Evolutionary conservation across 2,329 filamentous ascomycete species (phyloP), one percentile per base, ranked within the genome.

Genomic region (Botryotinia narcissicola): DNA sequence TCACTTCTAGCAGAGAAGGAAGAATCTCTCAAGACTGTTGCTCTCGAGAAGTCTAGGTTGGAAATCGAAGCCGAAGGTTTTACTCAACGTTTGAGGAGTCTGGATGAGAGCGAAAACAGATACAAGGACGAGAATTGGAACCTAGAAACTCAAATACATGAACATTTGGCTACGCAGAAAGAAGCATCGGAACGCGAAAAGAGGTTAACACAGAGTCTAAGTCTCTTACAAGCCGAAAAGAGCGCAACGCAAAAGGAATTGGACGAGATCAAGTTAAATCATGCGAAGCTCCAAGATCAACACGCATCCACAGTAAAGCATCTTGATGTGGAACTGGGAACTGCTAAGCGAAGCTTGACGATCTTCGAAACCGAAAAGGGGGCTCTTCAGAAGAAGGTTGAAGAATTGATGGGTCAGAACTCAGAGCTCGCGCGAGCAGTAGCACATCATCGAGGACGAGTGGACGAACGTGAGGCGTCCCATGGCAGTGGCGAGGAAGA

Each of bases 111-210:
- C 81, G 96, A 99, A 82, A 92, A 97, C 79, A 91, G 93, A 70
- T 97, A 97, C 84, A 98, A 98, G 83, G 96, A 99, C 80, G 96
- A 98, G 82, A 99, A 98, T 81, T 99, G 96, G 96, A 95, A 93
- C 76, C 87, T 99, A 54, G 96, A 99, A 82, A 97, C 95, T 0
- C 93, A 94, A 78, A 88, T 97, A 35, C 96, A 97, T 79, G 95
- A 98, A 76, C 86, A 95, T 60, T 87, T 92, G 70, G 88, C 91
- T 12, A 86, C 89, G 25, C 88, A 92, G 75, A 93, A 91, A 80
- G 93, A 97, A 64, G 88, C 92, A 1, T 86, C 90, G 22, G 94
- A 96, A 80, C 92, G 92, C 75, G 94, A 98, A 82, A 93, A 94
- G 82, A 93, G 93, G 81, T 86, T 98, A 59, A 90, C 87, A 22